These are phyloP conservation scores for Trichoderma pleuroti DNA, from an alignment of 2,329 filamentous ascomycete species.

Conservation along the genomic window DNA sequence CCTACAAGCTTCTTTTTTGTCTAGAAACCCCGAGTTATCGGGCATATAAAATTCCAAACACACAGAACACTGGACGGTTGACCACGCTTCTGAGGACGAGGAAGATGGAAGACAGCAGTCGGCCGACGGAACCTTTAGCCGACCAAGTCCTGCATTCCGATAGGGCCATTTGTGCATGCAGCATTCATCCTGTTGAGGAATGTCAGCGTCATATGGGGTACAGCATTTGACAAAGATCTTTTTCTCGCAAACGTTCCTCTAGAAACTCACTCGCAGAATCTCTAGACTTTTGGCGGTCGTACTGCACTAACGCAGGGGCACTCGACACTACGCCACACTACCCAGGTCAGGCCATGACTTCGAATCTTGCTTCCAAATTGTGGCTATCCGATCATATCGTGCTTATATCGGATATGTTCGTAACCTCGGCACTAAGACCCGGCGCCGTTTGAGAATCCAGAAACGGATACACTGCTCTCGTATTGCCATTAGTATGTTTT, in stretches of 20 bases:
- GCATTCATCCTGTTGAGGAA: not conserved
- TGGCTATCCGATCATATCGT: not conserved
- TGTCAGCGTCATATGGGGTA: not conserved
- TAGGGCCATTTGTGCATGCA: not conserved
- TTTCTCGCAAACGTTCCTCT: not conserved
- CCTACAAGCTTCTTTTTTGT: not conserved
- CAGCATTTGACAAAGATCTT: conserved; percentile 1
- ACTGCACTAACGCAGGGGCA: conserved; percentile 17
- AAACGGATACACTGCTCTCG: not conserved
- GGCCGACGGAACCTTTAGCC: not conserved
- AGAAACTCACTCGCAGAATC: not conserved
- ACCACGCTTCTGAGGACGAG: not conserved
- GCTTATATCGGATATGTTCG: not conserved
- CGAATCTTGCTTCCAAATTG: not conserved
- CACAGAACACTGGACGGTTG: not conserved
- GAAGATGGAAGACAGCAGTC: not conserved
- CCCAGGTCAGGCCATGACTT: not conserved
- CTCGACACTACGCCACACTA: not conserved
- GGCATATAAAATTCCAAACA: not conserved
- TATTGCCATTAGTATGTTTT: not conserved
- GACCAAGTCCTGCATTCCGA: not conserved
- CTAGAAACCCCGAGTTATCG: not conserved
- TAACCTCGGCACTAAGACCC: not conserved
- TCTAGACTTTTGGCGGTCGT: not conserved
- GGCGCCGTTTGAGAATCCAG: not conserved